Percentiles rank a stretch among this genome's conserved stretches.
Evolutionary conservation across 345 rosid genomes (phyloP).

Genomic region (Pistacia vera): DNA sequence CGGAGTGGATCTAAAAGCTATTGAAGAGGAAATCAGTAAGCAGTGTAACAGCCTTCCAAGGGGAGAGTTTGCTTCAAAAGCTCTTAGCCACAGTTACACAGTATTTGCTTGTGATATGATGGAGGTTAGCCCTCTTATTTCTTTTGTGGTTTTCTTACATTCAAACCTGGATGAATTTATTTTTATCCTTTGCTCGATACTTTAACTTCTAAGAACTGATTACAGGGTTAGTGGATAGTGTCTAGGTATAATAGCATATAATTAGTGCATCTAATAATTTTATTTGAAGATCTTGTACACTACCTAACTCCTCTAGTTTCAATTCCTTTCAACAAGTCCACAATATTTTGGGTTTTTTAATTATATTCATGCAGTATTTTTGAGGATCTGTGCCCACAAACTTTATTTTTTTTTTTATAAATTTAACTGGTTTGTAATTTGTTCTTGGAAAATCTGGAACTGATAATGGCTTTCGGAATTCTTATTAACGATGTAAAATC

Average conservation of each 20-base stretch:
- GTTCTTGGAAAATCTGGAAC: not conserved
- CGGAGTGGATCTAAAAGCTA: slow-evolving; percentile 67
- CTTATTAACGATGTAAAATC: not conserved
- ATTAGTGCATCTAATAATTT: not conserved
- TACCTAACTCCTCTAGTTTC: not conserved
- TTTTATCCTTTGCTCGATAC: not conserved
- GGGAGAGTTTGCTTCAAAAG: slow-evolving; percentile 81
- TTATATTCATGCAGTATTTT: not conserved
- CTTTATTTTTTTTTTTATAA: not conserved
- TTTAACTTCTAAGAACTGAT: not conserved
- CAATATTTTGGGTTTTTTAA: not conserved
- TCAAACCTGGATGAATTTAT: not conserved
- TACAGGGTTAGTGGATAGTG: not conserved
- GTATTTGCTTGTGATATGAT: slow-evolving; percentile 81
- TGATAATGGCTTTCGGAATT: not conserved
- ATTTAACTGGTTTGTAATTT: too few species aligned
- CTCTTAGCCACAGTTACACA: slow-evolving; percentile 79
- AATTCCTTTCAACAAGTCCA: not conserved
- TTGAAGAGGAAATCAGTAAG: slow-evolving; percentile 74
- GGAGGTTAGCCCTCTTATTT: slow-evolving; percentile 53
- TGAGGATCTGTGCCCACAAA: not conserved
- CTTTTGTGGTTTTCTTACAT: not conserved
- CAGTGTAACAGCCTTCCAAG: slow-evolving; percentile 82
- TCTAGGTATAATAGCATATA: not conserved
- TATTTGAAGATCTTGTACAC: not conserved